Evolutionary conservation across 345 rosid species (phyloP).

Genomic region (Brassica nigra): DNA sequence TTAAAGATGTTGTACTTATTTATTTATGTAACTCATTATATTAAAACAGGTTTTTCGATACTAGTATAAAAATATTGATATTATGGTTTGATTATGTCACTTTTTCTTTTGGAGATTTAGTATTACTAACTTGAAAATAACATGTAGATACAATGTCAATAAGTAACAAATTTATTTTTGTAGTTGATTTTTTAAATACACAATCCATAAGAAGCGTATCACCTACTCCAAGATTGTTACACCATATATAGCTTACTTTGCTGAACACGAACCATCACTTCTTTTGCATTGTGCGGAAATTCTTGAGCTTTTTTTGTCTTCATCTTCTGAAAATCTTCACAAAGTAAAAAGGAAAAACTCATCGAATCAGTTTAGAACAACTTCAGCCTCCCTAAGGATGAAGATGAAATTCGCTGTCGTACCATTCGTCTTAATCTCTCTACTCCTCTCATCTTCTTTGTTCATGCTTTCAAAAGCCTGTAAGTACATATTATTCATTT

Average conservation of each 20-base stretch:
- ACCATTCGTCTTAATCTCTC: constrained; percentile 39
- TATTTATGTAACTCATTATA: background rate
- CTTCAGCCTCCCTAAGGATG: background rate
- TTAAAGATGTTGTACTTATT: background rate
- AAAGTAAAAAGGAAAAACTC: background rate
- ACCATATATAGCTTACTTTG: constrained; percentile 42
- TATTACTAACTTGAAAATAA: background rate
- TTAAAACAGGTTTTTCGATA: background rate
- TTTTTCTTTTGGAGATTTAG: background rate
- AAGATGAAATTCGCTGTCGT: constrained; percentile 44
- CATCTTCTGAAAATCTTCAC: constrained; percentile 8
- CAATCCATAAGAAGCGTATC: constrained; percentile 8
- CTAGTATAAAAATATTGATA: background rate
- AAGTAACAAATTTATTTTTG: background rate
- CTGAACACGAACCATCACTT: constrained; percentile 32
- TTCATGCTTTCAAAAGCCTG: constrained; percentile 55
- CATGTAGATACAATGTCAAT: background rate
- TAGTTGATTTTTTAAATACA: background rate
- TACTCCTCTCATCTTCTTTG: constrained; percentile 53
- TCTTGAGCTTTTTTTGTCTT: constrained; percentile 11
- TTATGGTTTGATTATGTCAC: background rate
- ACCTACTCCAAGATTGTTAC: constrained; percentile 24
- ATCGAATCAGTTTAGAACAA: background rate
- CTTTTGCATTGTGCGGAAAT: constrained; percentile 30
- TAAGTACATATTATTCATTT: constrained; percentile 19